Conservation (phyloP, 345 rosid species). For the Boechera divaricarpa region DNA sequence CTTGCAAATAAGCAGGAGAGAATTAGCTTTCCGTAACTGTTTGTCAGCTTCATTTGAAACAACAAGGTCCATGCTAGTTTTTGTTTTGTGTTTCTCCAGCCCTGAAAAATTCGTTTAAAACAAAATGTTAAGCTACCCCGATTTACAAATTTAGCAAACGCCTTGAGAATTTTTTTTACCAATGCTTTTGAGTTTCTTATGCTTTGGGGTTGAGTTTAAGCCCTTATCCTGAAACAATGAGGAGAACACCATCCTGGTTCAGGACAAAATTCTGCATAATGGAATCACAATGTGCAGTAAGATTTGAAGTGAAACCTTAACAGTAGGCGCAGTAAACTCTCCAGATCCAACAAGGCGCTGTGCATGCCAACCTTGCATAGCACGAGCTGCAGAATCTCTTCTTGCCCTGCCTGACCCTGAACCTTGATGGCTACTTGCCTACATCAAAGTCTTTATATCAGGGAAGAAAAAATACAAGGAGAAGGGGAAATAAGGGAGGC, state of each 20-base stretch:
- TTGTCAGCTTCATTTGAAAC: slow-evolving; percentile 51
- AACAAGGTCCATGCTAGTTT: slow-evolving; percentile 49
- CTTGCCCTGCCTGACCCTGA: slow-evolving; percentile 74
- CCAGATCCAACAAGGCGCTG: slow-evolving; percentile 73
- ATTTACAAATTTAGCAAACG: slow-evolving; percentile 16
- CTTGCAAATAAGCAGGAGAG: slow-evolving; percentile 24
- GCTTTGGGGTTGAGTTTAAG: slow-evolving; percentile 57
- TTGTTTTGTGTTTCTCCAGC: slow-evolving; percentile 56
- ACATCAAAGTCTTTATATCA: slow-evolving; percentile 33
- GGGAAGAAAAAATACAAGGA: neutral
- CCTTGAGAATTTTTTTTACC: slow-evolving; percentile 47
- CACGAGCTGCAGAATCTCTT: slow-evolving; percentile 86
- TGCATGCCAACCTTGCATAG: slow-evolving; percentile 92
- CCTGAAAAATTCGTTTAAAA: slow-evolving; percentile 54
- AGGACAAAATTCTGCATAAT: slow-evolving; percentile 6
- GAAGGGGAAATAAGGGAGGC: slow-evolving; percentile 4
- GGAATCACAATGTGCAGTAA: slow-evolving; percentile 7
- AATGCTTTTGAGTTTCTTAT: slow-evolving; percentile 72
- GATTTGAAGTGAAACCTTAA: slow-evolving; percentile 49
- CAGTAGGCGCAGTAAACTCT: slow-evolving; percentile 60
- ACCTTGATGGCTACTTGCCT: slow-evolving; percentile 59
- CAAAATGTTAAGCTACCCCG: slow-evolving; percentile 20
- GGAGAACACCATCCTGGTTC: slow-evolving; percentile 25
- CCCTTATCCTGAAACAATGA: slow-evolving; percentile 56
- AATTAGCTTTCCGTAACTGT: slow-evolving; percentile 59